Evolutionary conservation across 2,329 filamentous ascomycete species (phyloP), one percentile per base, ranked within the genome.

Genomic region (Colletotrichum caudatum): DNA sequence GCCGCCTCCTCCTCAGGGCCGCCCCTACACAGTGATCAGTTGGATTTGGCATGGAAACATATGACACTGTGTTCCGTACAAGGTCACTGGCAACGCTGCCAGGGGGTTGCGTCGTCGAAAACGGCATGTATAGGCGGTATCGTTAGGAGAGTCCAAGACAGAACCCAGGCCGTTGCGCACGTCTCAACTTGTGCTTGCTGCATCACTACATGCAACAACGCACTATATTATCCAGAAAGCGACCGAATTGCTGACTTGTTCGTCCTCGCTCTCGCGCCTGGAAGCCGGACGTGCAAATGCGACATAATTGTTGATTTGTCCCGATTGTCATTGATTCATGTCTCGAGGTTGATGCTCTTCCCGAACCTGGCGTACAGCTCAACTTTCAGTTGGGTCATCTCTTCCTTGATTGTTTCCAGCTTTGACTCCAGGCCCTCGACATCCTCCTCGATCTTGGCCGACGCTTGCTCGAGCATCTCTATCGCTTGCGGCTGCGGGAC

Each of bases 331-430:
- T 69, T 60, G 53, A 58, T 69, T 88, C 86, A 96, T 76, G 93
- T 94, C 83, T 99, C 96, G 75, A 98, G 87, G 83, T 99, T 99
- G 86, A 99, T 99, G 81, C 95, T 97, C 81, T 93, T 91, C 67
- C 96, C 96, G 83, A 99, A 99, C 73, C 97, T 90, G 44, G 94
- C 95, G 83, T 99, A 99, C 73, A 99, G 84, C 73, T 93, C 91
- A 71, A 97, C 93, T 86, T 99, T 99, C 74, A 99, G 86, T 80
- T 93, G 87, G 74, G 90, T 89, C 93, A 98, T 95, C 80, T 98
- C 94, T 75, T 97, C 94, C 67, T 92, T 91, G 64, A 97, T 87
- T 3, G 86, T 86, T 66, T 88, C 84, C 50, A 98, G 83, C 78
- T 92, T 93, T 64, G 94, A 93, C 82, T 98, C 94, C 66, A 98